Evolutionary conservation across 352 stramenopile genomes (phyloP), one percentile per base, ranked within the genome.

Genomic region (Globisporangium cylindrosporum): DNA sequence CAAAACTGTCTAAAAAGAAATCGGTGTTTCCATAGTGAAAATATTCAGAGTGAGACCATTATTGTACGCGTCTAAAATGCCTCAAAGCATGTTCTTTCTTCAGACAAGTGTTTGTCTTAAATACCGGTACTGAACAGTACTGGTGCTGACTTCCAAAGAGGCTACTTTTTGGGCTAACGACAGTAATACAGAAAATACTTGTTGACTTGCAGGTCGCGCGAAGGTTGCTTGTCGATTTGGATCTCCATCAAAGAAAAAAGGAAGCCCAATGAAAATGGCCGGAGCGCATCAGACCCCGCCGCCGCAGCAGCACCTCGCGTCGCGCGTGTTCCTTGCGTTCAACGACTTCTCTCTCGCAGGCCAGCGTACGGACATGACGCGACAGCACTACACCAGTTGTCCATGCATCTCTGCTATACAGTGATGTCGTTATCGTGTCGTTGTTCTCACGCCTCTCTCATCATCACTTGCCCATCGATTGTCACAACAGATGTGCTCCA

Each of bases 331-430:
- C 66, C 75, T 92, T 46, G 79, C 84, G 38, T 90, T 92, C 63
- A 79, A 92, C 64, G 84, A 92, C 74, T 88, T 90, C 60, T 88
- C 84, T 36, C 72, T 71, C 41, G 81, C 84, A 9, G 82, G 80
- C n/a, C 76, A 79, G 56, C 74, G 84, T 92, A 75, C 71, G 80
- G 68, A 36, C 46, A 49, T 20, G 14, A 46, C 18, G 38, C 38
- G 15, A 15, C 38, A 6, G 4, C 38, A 18, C 1, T 46, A 18
- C 38, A 20, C 38, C 38, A 46, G 38, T 12, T 18, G 4, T 1
- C 4, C 2, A 46, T 49, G 41, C 41, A 49, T 49, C 1, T 49
- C 3, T n/a, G 41, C 14, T 49, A 5, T 49, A 49, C 41, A 18
- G 15, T n/a, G 4, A 20, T n/a, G 14, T 49, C 41, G 4, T n/a